phyloP scores from a whole-genome alignment of 345 rosid species.

The Theobroma cacao region DNA sequence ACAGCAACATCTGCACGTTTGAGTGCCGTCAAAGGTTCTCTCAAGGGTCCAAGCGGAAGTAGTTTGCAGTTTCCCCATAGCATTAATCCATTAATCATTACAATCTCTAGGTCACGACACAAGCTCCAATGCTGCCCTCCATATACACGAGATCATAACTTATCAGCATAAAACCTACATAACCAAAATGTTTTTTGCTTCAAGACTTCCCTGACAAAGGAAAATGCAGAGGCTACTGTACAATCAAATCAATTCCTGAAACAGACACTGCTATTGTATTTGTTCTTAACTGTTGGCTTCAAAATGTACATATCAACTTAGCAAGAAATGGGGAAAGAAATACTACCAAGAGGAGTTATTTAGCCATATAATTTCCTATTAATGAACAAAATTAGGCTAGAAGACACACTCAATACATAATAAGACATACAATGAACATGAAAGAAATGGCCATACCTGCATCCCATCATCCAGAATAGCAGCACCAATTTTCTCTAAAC shows the following conservation, averaged over 20 bases:
- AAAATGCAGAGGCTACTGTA: not conserved
- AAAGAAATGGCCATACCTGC: conserved; percentile 53
- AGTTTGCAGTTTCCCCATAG: conserved; percentile 75
- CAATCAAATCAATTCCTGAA: not conserved
- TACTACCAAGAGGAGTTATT: not conserved
- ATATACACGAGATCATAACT: conserved; percentile 19
- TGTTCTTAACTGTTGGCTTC: not conserved
- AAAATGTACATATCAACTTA: not conserved
- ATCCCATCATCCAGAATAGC: conserved; percentile 81
- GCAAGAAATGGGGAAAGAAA: not conserved
- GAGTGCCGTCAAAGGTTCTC: conserved; percentile 72
- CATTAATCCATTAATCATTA: conserved; percentile 73
- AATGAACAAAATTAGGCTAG: not conserved
- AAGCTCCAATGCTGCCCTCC: conserved; percentile 75
- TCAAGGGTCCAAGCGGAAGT: conserved; percentile 77
- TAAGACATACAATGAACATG: not conserved
- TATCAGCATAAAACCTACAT: conserved; percentile 12
- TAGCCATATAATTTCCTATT: not conserved
- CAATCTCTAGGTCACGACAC: conserved; percentile 72
- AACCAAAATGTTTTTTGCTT: not conserved
- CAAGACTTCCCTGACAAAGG: not conserved
- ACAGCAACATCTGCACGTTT: conserved; percentile 53
- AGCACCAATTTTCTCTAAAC: conserved; percentile 39
- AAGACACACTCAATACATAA: not conserved
- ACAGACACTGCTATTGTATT: not conserved